Conservation (phyloP, 176 grass and related monocot species). For the Musa itinerans region DNA sequence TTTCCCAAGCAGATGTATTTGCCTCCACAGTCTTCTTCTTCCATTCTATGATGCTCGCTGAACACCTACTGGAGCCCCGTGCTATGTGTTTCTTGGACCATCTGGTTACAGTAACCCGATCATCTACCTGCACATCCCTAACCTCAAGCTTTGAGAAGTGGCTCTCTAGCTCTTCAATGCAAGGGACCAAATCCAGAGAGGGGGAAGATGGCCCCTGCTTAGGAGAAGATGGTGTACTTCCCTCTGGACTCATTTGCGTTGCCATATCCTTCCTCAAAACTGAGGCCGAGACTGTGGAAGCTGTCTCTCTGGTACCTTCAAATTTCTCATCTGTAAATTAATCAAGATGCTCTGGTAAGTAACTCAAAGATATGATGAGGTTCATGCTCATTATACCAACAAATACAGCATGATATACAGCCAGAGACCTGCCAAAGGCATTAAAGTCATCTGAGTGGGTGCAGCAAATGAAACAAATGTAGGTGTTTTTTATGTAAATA, state of each 20-base stretch:
- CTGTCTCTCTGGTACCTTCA: constrained; percentile 39
- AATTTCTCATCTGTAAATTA: constrained; percentile 43
- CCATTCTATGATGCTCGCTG: constrained; percentile 62
- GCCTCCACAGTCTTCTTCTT: constrained; percentile 54
- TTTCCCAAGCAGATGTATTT: constrained; percentile 53
- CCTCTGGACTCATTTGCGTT: constrained; percentile 88
- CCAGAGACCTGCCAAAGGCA: too few relatives aligned
- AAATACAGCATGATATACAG: not conserved
- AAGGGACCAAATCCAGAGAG: constrained; percentile 24
- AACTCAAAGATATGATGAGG: not conserved
- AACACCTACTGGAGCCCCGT: constrained; percentile 39
- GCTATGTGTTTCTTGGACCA: constrained; percentile 84
- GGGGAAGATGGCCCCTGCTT: constrained; percentile 26
- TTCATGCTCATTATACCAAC: not conserved
- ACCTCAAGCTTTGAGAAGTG: constrained; percentile 71
- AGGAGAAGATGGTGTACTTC: constrained; percentile 53
- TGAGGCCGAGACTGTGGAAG: constrained; percentile 1
- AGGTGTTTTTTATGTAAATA: too few relatives aligned
- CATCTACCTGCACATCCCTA: constrained; percentile 80
- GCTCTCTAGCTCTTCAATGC: constrained; percentile 38
- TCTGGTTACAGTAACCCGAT: constrained; percentile 64
- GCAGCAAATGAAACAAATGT: too few relatives aligned
- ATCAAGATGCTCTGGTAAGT: constrained; percentile 7
- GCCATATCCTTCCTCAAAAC: constrained; percentile 52
- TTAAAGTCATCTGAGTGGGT: too few relatives aligned